Conservation (phyloP, 164 flowering plant species). For the Taxillus chinensis region DNA sequence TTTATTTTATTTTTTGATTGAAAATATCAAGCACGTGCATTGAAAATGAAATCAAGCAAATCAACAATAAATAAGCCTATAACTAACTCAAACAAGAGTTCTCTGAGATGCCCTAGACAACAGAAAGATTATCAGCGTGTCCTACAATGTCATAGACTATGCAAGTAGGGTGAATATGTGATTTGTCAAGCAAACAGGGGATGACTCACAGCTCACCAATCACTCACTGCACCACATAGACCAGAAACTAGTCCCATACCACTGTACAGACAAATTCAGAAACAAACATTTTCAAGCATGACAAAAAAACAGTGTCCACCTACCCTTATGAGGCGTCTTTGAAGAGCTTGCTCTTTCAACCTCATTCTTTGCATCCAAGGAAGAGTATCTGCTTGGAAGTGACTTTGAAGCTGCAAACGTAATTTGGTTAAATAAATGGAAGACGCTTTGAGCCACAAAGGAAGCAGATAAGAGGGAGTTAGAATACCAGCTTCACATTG, state of each 20-base stretch:
- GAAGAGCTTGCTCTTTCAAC: slow-evolving; percentile 86
- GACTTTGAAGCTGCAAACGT: slow-evolving; percentile 77
- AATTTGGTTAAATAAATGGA: background rate
- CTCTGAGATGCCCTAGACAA: background rate
- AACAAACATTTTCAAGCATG: background rate
- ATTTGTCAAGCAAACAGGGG: background rate
- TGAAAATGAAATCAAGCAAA: background rate
- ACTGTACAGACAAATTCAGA: background rate
- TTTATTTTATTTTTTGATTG: too few species aligned
- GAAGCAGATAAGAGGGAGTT: slow-evolving; percentile 1
- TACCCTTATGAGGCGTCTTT: slow-evolving; percentile 90
- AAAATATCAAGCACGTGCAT: too few species aligned
- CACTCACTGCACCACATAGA: background rate
- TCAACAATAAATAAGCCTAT: background rate
- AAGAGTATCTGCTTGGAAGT: slow-evolving; percentile 89
- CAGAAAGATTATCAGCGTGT: background rate
- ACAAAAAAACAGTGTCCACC: slow-evolving; percentile 3
- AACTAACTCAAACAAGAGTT: slow-evolving; percentile 1
- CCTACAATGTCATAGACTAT: too few species aligned
- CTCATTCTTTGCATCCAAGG: slow-evolving; percentile 81
- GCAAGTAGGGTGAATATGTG: too few species aligned
- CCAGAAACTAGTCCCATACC: background rate
- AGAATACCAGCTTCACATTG: slow-evolving; percentile 77
- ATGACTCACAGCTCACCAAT: background rate
- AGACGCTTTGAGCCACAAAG: background rate